Evolutionary conservation across 768 basidiomycete species (phyloP).

Genomic region (Termitomyces sp.): DNA sequence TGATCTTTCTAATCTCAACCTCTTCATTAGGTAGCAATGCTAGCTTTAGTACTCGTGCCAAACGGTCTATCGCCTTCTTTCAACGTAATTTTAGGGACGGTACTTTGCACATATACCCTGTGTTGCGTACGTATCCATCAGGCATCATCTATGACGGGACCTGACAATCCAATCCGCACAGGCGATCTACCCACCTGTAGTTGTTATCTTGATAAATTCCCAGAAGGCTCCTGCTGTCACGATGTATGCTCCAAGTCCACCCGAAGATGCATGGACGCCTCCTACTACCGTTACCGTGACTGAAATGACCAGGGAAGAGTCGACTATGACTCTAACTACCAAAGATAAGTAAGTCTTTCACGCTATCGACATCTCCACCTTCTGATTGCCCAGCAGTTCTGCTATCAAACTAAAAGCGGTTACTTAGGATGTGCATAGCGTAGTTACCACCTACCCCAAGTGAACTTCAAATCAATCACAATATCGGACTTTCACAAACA

Average conservation of each 20-base stretch:
- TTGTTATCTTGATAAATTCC: background rate
- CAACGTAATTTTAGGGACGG: background rate
- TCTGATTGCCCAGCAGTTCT: too few species aligned
- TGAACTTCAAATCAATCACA: too few species aligned
- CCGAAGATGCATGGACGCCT: background rate
- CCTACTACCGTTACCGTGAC: too few species aligned
- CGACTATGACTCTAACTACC: background rate
- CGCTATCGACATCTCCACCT: too few species aligned
- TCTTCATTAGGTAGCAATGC: background rate
- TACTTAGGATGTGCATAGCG: too few species aligned
- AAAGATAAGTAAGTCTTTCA: too few species aligned
- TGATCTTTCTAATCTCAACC: too few species aligned
- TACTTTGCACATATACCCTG: conserved; percentile 5
- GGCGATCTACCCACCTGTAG: conserved; percentile 4
- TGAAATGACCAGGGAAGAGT: too few species aligned
- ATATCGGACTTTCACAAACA: too few species aligned
- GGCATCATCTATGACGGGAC: background rate
- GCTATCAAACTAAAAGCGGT: too few species aligned
- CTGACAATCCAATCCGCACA: background rate
- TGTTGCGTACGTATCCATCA: background rate
- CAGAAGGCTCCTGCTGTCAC: background rate
- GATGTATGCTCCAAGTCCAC: background rate
- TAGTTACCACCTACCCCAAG: too few species aligned
- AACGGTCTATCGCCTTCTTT: background rate
- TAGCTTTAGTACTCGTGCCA: background rate